phyloP scores from a whole-genome alignment of 768 basidiomycete genomes.

The Tricholoma matsutake region DNA sequence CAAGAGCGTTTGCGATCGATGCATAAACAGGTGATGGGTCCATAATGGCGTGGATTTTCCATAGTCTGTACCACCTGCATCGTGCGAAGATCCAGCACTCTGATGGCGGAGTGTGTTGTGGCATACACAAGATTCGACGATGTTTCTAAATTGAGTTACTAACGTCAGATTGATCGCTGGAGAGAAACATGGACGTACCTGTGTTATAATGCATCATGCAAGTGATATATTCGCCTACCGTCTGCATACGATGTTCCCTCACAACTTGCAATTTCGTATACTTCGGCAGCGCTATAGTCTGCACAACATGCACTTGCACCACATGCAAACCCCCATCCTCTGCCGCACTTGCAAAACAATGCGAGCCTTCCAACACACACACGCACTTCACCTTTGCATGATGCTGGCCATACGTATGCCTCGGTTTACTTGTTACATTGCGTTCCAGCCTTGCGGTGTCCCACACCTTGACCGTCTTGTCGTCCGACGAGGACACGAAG shows the following conservation, averaged over 20 bases:
- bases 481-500: constrained; percentile 91
- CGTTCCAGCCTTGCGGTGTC: constrained; percentile 90
- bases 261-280: constrained; percentile 78
- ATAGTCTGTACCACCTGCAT: constrained; percentile 75
- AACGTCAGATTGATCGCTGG: background rate
- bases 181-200: constrained; percentile 40
- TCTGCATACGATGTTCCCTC: constrained; percentile 76
- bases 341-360: constrained; percentile 87
- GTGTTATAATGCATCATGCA: constrained; percentile 80
- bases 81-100: constrained; percentile 78
- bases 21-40: constrained; percentile 83
- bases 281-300: constrained; percentile 71
- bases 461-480: constrained; percentile 93
- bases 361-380: constrained; percentile 80
- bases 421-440: constrained; percentile 84
- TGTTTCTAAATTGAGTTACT: constrained; percentile 37
- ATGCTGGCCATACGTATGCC: constrained; percentile 60
- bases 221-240: constrained; percentile 76
- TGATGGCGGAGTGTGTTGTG: constrained; percentile 76
- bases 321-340: constrained; percentile 84
- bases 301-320: constrained; percentile 74
- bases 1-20: constrained; percentile 82
- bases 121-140: constrained; percentile 83
- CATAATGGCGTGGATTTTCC: constrained; percentile 82
- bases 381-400: constrained; percentile 65